Evolutionary conservation across 1,284 basidiomycete species (phyloP).

Genomic region (Sanguinoderma infundibulare): DNA sequence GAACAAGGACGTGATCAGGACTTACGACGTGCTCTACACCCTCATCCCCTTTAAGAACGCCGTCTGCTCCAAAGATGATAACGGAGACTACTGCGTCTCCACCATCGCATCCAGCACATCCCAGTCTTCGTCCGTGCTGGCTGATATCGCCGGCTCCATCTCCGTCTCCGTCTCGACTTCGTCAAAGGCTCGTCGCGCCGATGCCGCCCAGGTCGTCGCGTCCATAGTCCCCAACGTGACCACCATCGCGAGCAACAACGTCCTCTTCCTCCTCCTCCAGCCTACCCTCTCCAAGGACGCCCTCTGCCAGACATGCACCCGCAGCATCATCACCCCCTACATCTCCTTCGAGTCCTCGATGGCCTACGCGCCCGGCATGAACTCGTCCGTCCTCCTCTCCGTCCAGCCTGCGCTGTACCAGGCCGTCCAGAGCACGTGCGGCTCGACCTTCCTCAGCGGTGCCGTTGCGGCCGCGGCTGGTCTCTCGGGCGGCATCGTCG

Average conservation of each 20-base stretch:
- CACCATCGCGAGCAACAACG: slow-evolving; percentile 65
- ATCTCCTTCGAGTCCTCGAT: slow-evolving; percentile 72
- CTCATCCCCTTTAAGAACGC: slow-evolving; percentile 67
- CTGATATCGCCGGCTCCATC: slow-evolving; percentile 30
- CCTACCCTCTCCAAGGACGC: slow-evolving; percentile 48
- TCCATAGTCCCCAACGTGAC: slow-evolving; percentile 66
- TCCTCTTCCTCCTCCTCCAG: slow-evolving; percentile 82
- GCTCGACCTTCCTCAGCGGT: slow-evolving; percentile 63
- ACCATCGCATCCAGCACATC: slow-evolving; percentile 25
- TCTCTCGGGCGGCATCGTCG: slow-evolving; percentile 43
- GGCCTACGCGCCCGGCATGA: slow-evolving; percentile 78
- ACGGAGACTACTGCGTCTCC: slow-evolving; percentile 67
- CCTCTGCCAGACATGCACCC: slow-evolving; percentile 85
- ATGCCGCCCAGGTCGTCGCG: slow-evolving; percentile 32
- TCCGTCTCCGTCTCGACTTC: slow-evolving; percentile 4
- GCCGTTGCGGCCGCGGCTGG: slow-evolving; percentile 72
- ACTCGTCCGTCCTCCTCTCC: slow-evolving; percentile 64
- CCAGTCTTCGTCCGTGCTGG: slow-evolving; percentile 21
- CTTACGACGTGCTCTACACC: slow-evolving; percentile 83
- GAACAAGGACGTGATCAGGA: slow-evolving; percentile 53
- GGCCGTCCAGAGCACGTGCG: slow-evolving; percentile 61
- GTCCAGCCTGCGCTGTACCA: slow-evolving; percentile 71
- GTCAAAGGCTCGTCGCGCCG: slow-evolving; percentile 30
- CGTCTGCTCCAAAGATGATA: slow-evolving; percentile 77
- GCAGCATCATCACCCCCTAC: slow-evolving; percentile 75